Conservation (phyloP, 2,329 filamentous ascomycete species). For the Chrysoporthe cubensis region DNA sequence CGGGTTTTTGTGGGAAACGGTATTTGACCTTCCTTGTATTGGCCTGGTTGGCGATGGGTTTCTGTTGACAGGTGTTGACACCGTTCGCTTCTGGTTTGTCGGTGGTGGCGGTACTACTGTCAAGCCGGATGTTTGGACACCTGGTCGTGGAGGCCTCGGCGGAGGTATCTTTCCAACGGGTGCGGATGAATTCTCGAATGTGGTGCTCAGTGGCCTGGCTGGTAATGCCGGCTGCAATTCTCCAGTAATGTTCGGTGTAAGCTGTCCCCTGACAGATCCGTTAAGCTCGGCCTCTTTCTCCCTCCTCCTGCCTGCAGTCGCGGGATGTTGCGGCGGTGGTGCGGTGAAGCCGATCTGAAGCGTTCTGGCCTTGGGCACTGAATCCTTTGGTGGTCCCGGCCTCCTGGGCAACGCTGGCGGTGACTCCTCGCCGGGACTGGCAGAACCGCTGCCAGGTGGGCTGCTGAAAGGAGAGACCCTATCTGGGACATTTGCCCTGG, state of each 20-base stretch:
- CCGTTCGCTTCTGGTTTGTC: constrained; percentile 46
- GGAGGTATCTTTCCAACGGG: constrained; percentile 44
- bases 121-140: constrained; percentile 29
- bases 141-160: constrained; percentile 47
- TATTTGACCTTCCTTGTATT: constrained; percentile 53
- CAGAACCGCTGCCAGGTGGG: constrained; percentile 69
- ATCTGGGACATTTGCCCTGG: constrained; percentile 43
- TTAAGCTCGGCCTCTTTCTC: constrained; percentile 51
- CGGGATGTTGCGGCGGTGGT: constrained; percentile 54
- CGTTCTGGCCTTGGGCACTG: constrained; percentile 38
- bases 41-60: constrained; percentile 47
- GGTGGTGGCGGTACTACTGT: neutral
- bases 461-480: constrained; percentile 82
- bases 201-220: constrained; percentile 47
- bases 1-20: constrained; percentile 48
- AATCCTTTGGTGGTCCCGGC: constrained; percentile 53
- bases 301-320: constrained; percentile 48
- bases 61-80: constrained; percentile 49
- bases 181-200: constrained; percentile 38
- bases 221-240: constrained; percentile 55
- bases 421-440: constrained; percentile 59
- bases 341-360: constrained; percentile 50
- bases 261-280: constrained; percentile 41
- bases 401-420: constrained; percentile 54
- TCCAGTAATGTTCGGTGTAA: constrained; percentile 46